Percentiles rank a stretch among this genome's conserved stretches.
These are phyloP conservation scores for Eucalyptus tenuipes DNA, from an alignment of 345 rosid genomes.

Conservation along the genomic window DNA sequence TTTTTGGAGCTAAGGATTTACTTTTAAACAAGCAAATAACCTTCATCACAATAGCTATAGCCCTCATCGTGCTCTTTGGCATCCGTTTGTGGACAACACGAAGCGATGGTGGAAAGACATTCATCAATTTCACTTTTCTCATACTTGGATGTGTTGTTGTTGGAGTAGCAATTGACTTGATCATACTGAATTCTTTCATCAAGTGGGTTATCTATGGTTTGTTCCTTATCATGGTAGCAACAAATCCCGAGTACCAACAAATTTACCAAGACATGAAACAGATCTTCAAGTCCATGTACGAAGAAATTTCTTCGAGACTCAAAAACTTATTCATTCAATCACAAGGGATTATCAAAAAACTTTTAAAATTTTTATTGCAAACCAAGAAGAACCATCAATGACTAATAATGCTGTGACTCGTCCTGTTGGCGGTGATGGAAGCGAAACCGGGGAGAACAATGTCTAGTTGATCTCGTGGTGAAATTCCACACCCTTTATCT, in stretches of 20 bases:
- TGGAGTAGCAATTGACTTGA: not conserved
- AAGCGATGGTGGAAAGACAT: not conserved
- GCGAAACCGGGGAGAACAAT: accelerated
- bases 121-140: not conserved
- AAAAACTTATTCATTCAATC: not conserved
- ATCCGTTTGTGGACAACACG: not conserved
- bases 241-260: not conserved
- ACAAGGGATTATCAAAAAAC: not conserved
- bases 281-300: not conserved
- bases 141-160: not conserved
- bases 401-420: accelerated
- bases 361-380: not conserved
- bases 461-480: not conserved
- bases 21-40: not conserved
- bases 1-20: not conserved
- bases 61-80: not conserved
- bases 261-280: not conserved
- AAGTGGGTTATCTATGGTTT: not conserved
- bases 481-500: not conserved
- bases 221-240: not conserved
- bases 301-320: not conserved
- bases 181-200: not conserved
- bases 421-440: not conserved
- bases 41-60: not conserved
- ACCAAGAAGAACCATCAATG: not conserved